These are phyloP conservation scores for Solanum peruvianum DNA, from an alignment of 257 asterid genomes.

Conservation along the genomic window DNA sequence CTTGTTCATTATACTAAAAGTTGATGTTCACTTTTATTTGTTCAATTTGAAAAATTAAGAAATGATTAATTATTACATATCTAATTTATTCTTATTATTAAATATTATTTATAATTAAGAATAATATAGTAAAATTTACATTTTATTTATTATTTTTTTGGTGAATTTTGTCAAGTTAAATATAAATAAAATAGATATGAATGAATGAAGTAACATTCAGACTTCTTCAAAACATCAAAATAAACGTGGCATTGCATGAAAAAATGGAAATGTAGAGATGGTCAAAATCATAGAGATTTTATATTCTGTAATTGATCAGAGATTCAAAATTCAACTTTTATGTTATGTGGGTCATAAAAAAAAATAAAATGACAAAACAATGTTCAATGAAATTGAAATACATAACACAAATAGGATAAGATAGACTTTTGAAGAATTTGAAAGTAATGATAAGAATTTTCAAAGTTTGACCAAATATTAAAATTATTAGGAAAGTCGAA, in stretches of 20 bases:
- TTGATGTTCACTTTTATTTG: no score
- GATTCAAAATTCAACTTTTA: neutral
- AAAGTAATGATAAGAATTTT: neutral
- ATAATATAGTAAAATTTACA: no score
- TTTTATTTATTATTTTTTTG: no score
- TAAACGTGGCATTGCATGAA: neutral
- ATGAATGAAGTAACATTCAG: neutral
- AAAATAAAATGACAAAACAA: neutral
- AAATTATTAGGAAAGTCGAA: fast-evolving
- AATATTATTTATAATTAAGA: neutral
- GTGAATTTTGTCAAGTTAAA: no score
- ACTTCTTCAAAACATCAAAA: neutral
- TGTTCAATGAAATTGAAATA: neutral
- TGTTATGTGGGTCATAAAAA: neutral
- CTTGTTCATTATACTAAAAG: no score
- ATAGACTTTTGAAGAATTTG: neutral
- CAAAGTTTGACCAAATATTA: neutral
- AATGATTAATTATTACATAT: neutral
- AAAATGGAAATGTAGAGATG: neutral
- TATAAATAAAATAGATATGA: no score
- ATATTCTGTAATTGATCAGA: neutral
- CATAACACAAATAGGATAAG: neutral
- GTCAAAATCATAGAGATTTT: neutral
- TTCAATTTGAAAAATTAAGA: neutral
- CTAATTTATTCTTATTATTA: neutral